A percentile compares a stretch with the other conserved stretches of the same genome.
phyloP scores from a whole-genome alignment of 805 yeast species.

The Ogataea methanolica region DNA sequence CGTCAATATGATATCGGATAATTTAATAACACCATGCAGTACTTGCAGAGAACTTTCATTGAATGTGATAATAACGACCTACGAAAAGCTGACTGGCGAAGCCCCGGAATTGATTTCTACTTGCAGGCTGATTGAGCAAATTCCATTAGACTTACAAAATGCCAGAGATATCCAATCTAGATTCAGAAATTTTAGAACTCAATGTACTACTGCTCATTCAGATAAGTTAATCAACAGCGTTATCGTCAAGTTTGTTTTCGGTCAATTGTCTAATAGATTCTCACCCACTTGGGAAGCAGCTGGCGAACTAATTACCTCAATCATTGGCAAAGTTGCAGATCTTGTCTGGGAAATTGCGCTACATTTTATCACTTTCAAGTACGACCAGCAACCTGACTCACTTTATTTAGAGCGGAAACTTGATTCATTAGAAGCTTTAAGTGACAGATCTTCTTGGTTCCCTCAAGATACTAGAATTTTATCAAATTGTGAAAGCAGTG shows the following conservation, averaged over 20 bases:
- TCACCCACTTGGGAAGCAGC: conserved; percentile 86
- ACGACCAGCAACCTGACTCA: conserved; percentile 11
- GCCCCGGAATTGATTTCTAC: conserved; percentile 29
- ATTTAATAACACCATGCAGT: conserved; percentile 47
- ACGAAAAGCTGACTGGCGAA: conserved; percentile 23
- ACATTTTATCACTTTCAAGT: conserved; percentile 28
- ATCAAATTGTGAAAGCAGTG: conserved; percentile 32
- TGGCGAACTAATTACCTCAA: conserved; percentile 49
- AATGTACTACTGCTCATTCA: conserved; percentile 29
- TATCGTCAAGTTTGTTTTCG: conserved; percentile 52
- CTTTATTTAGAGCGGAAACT: conserved; percentile 16
- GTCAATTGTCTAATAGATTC: conserved; percentile 68
- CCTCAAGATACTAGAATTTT: conserved; percentile 43
- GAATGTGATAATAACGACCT: conserved; percentile 38
- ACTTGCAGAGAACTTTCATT: conserved; percentile 43
- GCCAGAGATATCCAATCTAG: conserved; percentile 74
- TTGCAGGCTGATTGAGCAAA: conserved; percentile 59
- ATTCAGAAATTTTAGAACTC: conserved; percentile 52
- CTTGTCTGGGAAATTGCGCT: conserved; percentile 54
- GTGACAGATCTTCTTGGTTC: conserved; percentile 31
- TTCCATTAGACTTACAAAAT: conserved; percentile 62
- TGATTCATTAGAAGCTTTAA: conserved; percentile 3
- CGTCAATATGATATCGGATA: conserved; percentile 25
- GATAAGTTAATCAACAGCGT: conserved; percentile 26
- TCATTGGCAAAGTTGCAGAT: conserved; percentile 37